Percentiles rank a stretch among this genome's conserved stretches.
Conservation (phyloP, 163 green algal genomes). For the Trebouxiophyceae sp. region DNA sequence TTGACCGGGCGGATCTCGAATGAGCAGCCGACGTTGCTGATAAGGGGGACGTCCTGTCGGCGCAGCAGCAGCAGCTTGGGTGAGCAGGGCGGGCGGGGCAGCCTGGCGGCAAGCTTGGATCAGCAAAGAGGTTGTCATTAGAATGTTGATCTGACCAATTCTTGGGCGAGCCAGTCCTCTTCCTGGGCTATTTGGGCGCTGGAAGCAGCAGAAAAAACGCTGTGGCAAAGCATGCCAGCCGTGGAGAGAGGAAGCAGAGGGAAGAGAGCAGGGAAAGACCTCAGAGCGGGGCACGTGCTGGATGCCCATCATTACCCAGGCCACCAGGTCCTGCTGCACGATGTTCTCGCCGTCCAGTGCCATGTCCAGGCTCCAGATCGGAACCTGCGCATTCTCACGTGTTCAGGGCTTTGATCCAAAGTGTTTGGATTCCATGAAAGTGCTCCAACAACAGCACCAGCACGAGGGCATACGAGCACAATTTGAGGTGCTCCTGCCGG, state of each 20-base stretch:
- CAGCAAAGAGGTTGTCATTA: no score
- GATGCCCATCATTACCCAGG: conserved; percentile 29
- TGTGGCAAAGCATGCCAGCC: no score
- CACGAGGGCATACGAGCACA: no score
- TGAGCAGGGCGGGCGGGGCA: no score
- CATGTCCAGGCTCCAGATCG: conserved; percentile 13
- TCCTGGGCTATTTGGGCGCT: no score
- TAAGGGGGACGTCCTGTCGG: conserved; percentile 11
- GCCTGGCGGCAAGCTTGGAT: no score
- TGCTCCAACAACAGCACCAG: no score
- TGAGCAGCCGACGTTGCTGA: conserved; percentile 4
- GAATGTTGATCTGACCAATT: no score
- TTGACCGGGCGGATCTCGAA: conserved; percentile 12
- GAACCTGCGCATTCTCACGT: not conserved
- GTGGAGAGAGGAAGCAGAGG: not conserved
- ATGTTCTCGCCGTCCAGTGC: conserved; percentile 27
- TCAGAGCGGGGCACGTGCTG: conserved; percentile 31
- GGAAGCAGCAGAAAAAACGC: no score
- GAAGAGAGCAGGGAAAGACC: conserved; percentile 23
- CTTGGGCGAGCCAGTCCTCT: no score
- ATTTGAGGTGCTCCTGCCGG: not conserved
- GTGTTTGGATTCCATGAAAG: no score
- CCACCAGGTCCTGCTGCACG: conserved; percentile 26
- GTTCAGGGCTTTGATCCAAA: not conserved
- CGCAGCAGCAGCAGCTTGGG: no score